These are phyloP conservation scores for Hypocreales sp. DNA, from an alignment of 2,329 filamentous ascomycete species.

Conservation along the genomic window DNA sequence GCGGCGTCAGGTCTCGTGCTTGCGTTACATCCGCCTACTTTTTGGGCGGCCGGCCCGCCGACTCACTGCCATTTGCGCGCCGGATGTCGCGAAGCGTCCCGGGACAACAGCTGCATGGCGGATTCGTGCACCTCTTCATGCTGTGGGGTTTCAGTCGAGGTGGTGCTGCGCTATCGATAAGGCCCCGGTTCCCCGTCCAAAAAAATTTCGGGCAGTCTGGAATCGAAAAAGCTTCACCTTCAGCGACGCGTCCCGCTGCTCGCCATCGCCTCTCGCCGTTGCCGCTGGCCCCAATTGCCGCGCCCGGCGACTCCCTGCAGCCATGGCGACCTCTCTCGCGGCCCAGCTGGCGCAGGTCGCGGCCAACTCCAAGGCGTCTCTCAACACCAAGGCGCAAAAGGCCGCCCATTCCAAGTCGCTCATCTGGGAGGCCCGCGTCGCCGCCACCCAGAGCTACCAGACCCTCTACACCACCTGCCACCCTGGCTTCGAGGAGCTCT, in stretches of 20 bases:
- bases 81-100: no score
- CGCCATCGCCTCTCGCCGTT: not conserved
- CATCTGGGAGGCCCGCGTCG: constrained; percentile 77
- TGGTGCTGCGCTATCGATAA: constrained; percentile 14
- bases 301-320: constrained; percentile 5
- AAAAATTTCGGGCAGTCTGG: constrained; percentile 2
- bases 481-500: constrained; percentile 84
- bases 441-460: constrained; percentile 79
- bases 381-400: constrained; percentile 88
- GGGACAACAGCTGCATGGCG: no score
- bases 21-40: no score
- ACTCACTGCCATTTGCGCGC: not conserved
- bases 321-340: constrained; percentile 75
- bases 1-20: not conserved
- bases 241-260: no score
- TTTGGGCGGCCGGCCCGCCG: no score
- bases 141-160: no score
- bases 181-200: constrained; percentile 1
- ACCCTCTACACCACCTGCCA: constrained; percentile 74
- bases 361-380: constrained; percentile 72
- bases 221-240: no score
- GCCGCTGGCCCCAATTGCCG: not conserved
- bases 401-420: constrained; percentile 85
- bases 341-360: constrained; percentile 90
- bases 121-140: no score